Evolutionary conservation across 257 asterid species (phyloP).

Genomic region (Eucommia ulmoides): DNA sequence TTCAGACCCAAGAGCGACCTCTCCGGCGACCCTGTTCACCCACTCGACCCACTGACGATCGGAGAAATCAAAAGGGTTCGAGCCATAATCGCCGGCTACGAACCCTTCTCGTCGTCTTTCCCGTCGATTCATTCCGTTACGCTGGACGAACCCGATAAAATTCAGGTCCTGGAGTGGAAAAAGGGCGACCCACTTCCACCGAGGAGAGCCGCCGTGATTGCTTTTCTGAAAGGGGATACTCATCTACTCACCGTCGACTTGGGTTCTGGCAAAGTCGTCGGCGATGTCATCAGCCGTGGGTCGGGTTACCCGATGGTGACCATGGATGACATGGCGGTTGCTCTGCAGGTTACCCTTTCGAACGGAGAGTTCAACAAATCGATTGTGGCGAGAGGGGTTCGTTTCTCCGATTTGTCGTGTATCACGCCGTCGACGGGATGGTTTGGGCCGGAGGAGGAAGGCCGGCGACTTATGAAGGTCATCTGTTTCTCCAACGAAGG

Average conservation of each 20-base stretch:
- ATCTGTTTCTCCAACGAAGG: constrained; percentile 40
- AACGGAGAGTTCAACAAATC: constrained; percentile 43
- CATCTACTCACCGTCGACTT: constrained; percentile 49
- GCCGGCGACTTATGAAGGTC: constrained; percentile 41
- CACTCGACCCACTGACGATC: constrained; percentile 60
- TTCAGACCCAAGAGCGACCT: constrained; percentile 3
- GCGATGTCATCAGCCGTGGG: constrained; percentile 29
- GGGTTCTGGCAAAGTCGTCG: constrained; percentile 30
- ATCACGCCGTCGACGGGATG: constrained; percentile 66
- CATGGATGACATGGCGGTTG: constrained; percentile 34
- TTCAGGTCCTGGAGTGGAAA: constrained; percentile 35
- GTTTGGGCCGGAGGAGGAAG: constrained; percentile 57
- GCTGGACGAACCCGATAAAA: constrained; percentile 56
- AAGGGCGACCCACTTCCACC: constrained; percentile 34
- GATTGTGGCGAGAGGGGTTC: constrained; percentile 42
- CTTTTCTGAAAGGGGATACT: constrained; percentile 36
- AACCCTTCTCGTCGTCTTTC: constrained; percentile 18
- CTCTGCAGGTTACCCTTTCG: constrained; percentile 26
- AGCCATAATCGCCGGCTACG: constrained; percentile 19
- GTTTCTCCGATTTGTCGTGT: constrained; percentile 32
- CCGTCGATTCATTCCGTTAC: constrained; percentile 53
- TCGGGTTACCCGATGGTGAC: constrained; percentile 51
- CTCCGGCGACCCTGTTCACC: constrained; percentile 36
- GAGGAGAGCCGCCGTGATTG: constrained; percentile 45
- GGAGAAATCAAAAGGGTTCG: constrained; percentile 39